Conservation (phyloP, 2,329 filamentous ascomycete species). For the Penicillium corylophilum region DNA sequence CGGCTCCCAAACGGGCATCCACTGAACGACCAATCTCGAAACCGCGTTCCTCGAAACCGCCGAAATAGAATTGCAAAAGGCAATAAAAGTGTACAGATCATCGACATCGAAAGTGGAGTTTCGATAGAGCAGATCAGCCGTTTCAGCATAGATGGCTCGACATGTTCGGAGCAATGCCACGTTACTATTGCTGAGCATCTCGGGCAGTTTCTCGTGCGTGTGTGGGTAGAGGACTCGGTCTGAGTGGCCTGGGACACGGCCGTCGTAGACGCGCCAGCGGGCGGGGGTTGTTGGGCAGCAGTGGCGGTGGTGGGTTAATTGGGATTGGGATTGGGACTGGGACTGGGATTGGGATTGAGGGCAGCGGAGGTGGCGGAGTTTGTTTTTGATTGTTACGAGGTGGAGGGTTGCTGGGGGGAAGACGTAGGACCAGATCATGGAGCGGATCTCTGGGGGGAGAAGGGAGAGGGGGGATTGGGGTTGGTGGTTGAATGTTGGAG, state of each 20-base stretch:
- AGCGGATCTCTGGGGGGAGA: slow-evolving; percentile 38
- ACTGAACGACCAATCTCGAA: slow-evolving; percentile 30
- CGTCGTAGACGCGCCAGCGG: slow-evolving; percentile 30
- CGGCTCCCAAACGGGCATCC: slow-evolving; percentile 37
- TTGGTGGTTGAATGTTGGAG: slow-evolving; percentile 16
- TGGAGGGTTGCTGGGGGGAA: slow-evolving; percentile 37
- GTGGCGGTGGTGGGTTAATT: slow-evolving; percentile 28
- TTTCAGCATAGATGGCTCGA: slow-evolving; percentile 37
- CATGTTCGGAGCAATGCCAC: slow-evolving; percentile 33
- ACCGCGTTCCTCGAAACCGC: slow-evolving; percentile 20
- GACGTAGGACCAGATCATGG: slow-evolving; percentile 40
- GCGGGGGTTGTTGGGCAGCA: slow-evolving; percentile 35
- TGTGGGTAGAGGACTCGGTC: slow-evolving; percentile 36
- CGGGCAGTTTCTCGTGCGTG: slow-evolving; percentile 28
- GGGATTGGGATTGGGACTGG: slow-evolving; percentile 2
- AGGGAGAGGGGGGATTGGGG: slow-evolving; percentile 22
- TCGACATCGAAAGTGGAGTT: slow-evolving; percentile 35
- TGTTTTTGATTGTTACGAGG: slow-evolving; percentile 36
- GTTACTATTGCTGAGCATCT: slow-evolving; percentile 23
- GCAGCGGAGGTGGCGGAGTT: slow-evolving; percentile 39
- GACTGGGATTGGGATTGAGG: too few species aligned
- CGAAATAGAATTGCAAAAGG: slow-evolving; percentile 29
- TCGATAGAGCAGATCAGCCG: slow-evolving; percentile 30
- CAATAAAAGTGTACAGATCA: slow-evolving; percentile 38
- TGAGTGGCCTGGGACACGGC: slow-evolving; percentile 16